Percentiles rank a stretch among this genome's conserved stretches.
Evolutionary conservation across 2,329 filamentous ascomycete species (phyloP).

Genomic region (Alternaria panax): DNA sequence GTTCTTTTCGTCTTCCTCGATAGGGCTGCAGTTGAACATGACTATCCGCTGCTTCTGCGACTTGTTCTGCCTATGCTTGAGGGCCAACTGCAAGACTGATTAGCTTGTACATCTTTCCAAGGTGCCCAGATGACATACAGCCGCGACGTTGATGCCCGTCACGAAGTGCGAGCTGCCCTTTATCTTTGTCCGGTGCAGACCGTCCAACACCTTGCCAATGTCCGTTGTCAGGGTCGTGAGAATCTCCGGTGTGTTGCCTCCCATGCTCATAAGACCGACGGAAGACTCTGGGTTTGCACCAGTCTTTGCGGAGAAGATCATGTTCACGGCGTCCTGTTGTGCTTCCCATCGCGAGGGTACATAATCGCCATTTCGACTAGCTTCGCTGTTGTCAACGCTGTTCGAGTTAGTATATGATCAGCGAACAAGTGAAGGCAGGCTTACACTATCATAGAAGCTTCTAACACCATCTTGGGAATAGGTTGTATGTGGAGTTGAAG

Average conservation of each 20-base stretch:
- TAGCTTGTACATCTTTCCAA: constrained; percentile 73
- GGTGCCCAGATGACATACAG: constrained; percentile 71
- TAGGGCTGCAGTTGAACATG: constrained; percentile 93
- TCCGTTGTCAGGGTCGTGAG: constrained; percentile 96
- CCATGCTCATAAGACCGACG: constrained; percentile 98
- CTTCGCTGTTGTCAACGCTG: constrained; percentile 97
- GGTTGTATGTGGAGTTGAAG: constrained; percentile 9
- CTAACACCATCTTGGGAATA: constrained; percentile 84
- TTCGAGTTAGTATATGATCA: constrained; percentile 29
- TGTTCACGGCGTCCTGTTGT: constrained; percentile 91
- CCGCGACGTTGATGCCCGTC: constrained; percentile 93
- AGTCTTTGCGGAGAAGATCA: constrained; percentile 95
- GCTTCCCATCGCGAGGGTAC: constrained; percentile 93
- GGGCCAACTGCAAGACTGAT: constrained; percentile 71
- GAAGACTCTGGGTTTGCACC: constrained; percentile 95
- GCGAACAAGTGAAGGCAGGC: constrained; percentile 28
- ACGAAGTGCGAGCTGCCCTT: constrained; percentile 86
- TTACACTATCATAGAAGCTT: constrained; percentile 96
- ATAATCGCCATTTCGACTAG: constrained; percentile 94
- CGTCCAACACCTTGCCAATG: constrained; percentile 90
- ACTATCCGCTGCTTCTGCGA: constrained; percentile 96
- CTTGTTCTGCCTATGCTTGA: constrained; percentile 98
- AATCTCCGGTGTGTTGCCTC: constrained; percentile 94
- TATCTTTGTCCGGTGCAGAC: constrained; percentile 85
- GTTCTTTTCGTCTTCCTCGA: constrained; percentile 87